Evolutionary conservation across 345 rosid genomes (phyloP).

Genomic region (Ceriops decandra): DNA sequence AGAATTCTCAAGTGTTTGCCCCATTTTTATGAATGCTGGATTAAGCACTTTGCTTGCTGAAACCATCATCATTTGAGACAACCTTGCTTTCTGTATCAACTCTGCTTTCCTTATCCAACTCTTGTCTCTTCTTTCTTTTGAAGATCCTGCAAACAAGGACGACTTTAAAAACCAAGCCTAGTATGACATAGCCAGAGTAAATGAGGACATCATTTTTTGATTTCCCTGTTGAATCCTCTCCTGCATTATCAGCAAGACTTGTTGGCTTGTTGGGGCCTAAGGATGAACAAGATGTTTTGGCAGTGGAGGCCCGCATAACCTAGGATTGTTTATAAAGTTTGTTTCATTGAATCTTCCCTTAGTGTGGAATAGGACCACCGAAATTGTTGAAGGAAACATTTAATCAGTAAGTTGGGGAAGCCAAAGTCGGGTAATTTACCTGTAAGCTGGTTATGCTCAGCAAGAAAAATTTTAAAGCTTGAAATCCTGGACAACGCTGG

Average conservation of each 20-base stretch:
- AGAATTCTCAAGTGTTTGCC: constrained; percentile 23
- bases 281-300: constrained; percentile 19
- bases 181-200: constrained; percentile 37
- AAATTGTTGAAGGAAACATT: constrained; percentile 54
- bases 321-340: constrained; percentile 40
- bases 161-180: constrained; percentile 25
- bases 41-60: constrained; percentile 16
- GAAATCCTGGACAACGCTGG: constrained; percentile 40
- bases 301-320: constrained; percentile 37
- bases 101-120: background rate
- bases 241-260: background rate
- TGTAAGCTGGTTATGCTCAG: constrained; percentile 41
- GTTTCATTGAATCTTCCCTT: constrained; percentile 14
- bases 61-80: constrained; percentile 25
- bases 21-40: constrained; percentile 23
- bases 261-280: background rate
- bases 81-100: constrained; percentile 20
- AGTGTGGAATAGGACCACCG: constrained; percentile 36
- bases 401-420: constrained; percentile 42
- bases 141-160: constrained; percentile 22
- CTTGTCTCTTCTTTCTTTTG: constrained; percentile 17
- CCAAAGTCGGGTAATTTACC: constrained; percentile 42
- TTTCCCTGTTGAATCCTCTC: constrained; percentile 7
- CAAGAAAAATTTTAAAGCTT: constrained; percentile 35
- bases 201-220: constrained; percentile 30